These are phyloP conservation scores for Tetrahymena malaccensis DNA, from an alignment of 73 alveolate species.

Conservation along the genomic window DNA sequence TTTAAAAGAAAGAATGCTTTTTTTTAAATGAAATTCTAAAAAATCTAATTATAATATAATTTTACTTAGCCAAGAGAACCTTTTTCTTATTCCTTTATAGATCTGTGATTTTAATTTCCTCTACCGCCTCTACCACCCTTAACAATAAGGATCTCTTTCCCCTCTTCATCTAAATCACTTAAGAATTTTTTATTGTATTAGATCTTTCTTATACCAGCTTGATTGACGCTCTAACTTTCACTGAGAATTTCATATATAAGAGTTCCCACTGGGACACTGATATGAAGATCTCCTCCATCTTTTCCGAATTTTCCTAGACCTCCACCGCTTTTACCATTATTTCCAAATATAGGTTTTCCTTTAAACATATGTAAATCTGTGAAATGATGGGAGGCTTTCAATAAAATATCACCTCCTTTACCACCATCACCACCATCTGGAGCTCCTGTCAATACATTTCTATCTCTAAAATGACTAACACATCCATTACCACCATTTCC, in stretches of 20 bases:
- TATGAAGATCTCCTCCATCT: constrained; percentile 52
- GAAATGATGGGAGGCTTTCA: constrained; percentile 32
- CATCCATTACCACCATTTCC: constrained; percentile 88
- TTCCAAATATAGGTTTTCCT: constrained; percentile 61
- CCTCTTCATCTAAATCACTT: constrained; percentile 50
- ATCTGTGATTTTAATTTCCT: constrained; percentile 34
- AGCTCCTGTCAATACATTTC: constrained; percentile 37
- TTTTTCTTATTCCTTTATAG: constrained; percentile 29
- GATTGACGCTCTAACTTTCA: neutral
- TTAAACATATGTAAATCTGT: constrained; percentile 46
- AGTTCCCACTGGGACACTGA: constrained; percentile 77
- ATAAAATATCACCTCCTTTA: constrained; percentile 70
- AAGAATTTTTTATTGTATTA: constrained; percentile 30
- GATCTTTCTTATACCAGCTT: neutral
- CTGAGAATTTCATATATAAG: constrained; percentile 48
- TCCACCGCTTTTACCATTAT: constrained; percentile 62
- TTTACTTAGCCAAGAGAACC: constrained; percentile 54
- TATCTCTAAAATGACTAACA: constrained; percentile 36
- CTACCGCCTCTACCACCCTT: constrained; percentile 76
- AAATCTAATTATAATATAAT: no score
- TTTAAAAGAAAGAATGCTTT: no score
- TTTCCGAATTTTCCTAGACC: constrained; percentile 56
- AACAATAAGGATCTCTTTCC: constrained; percentile 46
- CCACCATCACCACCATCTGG: constrained; percentile 91
- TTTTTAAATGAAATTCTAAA: no score